Base-by-base conservation (phyloP, 2,329 filamentous ascomycete species). In the Pseudocercospora pini-densiflorae region DNA sequence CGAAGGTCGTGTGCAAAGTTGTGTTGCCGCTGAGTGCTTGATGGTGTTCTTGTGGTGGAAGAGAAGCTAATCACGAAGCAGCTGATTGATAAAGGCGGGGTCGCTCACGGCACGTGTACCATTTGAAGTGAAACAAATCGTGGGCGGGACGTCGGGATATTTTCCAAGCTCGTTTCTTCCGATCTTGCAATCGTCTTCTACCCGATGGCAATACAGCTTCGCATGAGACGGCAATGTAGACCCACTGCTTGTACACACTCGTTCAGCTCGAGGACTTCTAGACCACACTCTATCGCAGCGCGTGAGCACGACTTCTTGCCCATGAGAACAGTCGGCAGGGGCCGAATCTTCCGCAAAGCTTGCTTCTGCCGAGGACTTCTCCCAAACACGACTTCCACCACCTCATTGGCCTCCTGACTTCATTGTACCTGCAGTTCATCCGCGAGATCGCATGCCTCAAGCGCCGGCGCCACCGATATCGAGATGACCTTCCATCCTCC, bases 321-420 rank as follows among this genome's bases (percentile, higher is more conserved):
- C 16, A 27, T 27, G 16, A 55, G 21, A 27, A 55, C 9, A 19
- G 16, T 27, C 51, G 51, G 51, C 51, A 33, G 16, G 51, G 51
- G 16, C 51, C 27, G 51, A 24, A 12, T 59, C 21, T 31, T 29
- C 33, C 57, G 57, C 23, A 59, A 59, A 59, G 57, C 60, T 62
- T 40, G 47, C 29, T 53, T 29, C 16, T 40, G 14, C 55, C 55
- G n/a, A 31, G 24, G 36, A 43, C 21, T 43, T 21, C 23, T 21
- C 14, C 6, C 57, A 67, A 59, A 60, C 62, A 49, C 63, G 19
- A 65, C 61, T 54, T 68, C 59, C 19, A 40, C 3, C 36, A 63
- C 57, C 47, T 65, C 66, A 68, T 68, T 68, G 63, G 66, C 57
- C 62, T 61, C 63, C 61, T 63, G 63, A 62, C 27, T 53, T 45